Percentiles rank a stretch among this genome's conserved stretches.
These are phyloP conservation scores for Lipomyces anomalus DNA, from an alignment of 805 yeast species.

Conservation along the genomic window DNA sequence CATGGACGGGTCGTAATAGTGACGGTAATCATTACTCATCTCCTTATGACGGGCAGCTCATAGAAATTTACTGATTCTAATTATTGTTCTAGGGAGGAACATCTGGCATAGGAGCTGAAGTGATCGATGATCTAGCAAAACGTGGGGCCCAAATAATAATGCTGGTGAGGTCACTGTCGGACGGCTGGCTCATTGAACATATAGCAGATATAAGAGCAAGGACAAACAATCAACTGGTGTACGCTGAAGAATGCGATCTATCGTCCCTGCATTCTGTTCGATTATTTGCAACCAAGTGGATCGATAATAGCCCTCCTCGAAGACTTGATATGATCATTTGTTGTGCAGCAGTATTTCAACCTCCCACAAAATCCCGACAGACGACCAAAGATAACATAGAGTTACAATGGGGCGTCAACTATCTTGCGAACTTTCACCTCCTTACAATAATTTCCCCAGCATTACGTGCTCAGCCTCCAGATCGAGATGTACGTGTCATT, in stretches of 20 bases:
- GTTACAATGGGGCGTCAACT: constrained; percentile 76
- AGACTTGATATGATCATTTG: constrained; percentile 85
- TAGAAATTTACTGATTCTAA: constrained; percentile 40
- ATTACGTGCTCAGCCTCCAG: constrained; percentile 84
- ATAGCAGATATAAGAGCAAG: constrained; percentile 67
- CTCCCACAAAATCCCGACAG: constrained; percentile 59
- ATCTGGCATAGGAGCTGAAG: constrained; percentile 76
- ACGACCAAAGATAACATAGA: constrained; percentile 80
- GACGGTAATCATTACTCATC: constrained; percentile 25
- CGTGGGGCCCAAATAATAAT: constrained; percentile 84
- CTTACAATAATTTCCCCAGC: constrained; percentile 77
- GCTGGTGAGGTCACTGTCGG: constrained; percentile 56
- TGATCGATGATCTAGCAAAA: constrained; percentile 65
- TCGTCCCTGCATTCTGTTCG: constrained; percentile 68
- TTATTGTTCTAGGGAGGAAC: constrained; percentile 79
- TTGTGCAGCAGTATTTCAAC: constrained; percentile 78
- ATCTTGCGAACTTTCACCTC: constrained; percentile 73
- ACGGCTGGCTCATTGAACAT: constrained; percentile 74
- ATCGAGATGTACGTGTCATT: constrained; percentile 82
- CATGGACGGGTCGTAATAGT: constrained; percentile 70
- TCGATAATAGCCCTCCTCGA: constrained; percentile 85
- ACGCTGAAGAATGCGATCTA: constrained; percentile 87
- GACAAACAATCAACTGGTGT: constrained; percentile 68
- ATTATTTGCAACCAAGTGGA: constrained; percentile 89
- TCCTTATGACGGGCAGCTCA: not conserved